Conservation (phyloP, 306 rosid species). For the Gastrolobium villosum region DNA sequence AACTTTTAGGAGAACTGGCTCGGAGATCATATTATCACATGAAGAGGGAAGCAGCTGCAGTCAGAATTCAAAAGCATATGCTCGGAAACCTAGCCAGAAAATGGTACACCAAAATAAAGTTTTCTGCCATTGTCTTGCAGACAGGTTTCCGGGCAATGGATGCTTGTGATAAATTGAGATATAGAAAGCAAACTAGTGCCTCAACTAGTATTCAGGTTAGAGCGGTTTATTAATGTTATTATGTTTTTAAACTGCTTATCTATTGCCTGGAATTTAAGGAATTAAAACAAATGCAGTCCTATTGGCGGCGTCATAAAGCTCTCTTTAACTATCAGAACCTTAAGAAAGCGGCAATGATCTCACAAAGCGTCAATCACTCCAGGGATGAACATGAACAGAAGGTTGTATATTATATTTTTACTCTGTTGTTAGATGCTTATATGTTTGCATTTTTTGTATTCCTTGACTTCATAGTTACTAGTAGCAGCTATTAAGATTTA, state of each 20-base stretch:
- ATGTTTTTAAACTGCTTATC: conserved; percentile 11
- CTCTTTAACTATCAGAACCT: conserved; percentile 57
- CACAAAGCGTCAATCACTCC: conserved; percentile 45
- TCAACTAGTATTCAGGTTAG: conserved; percentile 69
- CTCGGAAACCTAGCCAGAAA: conserved; percentile 71
- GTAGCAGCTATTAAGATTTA: conserved; percentile 23
- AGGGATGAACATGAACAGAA: conserved; percentile 50
- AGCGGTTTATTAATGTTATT: conserved; percentile 37
- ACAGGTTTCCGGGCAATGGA: conserved; percentile 67
- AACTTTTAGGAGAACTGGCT: conserved; percentile 73
- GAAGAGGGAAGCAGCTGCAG: conserved; percentile 66
- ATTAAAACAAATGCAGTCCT: conserved; percentile 53
- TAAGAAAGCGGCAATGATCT: conserved; percentile 52
- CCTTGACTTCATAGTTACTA: conserved; percentile 11
- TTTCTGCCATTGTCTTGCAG: conserved; percentile 65
- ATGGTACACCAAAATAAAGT: conserved; percentile 47
- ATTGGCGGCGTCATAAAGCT: conserved; percentile 62
- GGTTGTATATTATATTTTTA: conserved; percentile 45
- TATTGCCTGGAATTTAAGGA: conserved; percentile 43
- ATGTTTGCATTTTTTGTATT: conserved; percentile 31
- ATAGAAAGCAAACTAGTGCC: conserved; percentile 56
- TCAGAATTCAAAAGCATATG: conserved; percentile 70
- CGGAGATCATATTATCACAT: conserved; percentile 58
- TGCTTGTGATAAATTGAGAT: conserved; percentile 62
- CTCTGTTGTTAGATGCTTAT: conserved; percentile 31